Conservation (phyloP, 768 basidiomycete genomes). For the Leccinum broughii region DNA sequence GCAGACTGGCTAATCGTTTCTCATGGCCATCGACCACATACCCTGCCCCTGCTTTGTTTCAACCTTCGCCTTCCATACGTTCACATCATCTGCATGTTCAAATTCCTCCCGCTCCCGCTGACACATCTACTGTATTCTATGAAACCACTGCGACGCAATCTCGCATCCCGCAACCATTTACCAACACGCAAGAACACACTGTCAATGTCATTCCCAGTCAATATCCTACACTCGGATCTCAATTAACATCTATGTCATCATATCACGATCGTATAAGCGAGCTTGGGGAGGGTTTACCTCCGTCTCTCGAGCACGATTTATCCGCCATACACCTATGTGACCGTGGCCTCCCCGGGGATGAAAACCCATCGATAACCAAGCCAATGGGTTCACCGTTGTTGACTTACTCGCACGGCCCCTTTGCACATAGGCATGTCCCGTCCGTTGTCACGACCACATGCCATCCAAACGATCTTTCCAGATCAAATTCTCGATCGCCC, state of each 20-base stretch:
- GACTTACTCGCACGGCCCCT: constrained; percentile 21
- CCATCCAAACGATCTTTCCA: constrained; percentile 14
- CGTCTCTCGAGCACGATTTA: constrained; percentile 26
- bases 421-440: constrained; percentile 49
- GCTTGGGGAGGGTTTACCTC: constrained; percentile 6
- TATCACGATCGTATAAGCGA: constrained; percentile 29
- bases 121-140: constrained; percentile 65
- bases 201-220: constrained; percentile 25
- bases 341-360: constrained; percentile 9
- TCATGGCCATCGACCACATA: constrained; percentile 42
- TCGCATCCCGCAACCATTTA: constrained; percentile 23
- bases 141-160: constrained; percentile 49
- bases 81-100: constrained; percentile 35
- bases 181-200: constrained; percentile 21
- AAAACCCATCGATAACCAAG: constrained; percentile 5
- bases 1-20: constrained; percentile 37
- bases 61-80: constrained; percentile 36
- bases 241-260: constrained; percentile 34
- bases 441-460: constrained; percentile 52
- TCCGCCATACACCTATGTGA: constrained; percentile 24
- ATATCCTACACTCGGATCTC: constrained; percentile 36
- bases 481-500: constrained; percentile 13
- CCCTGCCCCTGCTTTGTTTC: constrained; percentile 52
- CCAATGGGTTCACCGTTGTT: constrained; percentile 13
- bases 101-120: constrained; percentile 34